phyloP scores from a whole-genome alignment of 192 early-diverging fungal species.

The Spizellomyces sp. region DNA sequence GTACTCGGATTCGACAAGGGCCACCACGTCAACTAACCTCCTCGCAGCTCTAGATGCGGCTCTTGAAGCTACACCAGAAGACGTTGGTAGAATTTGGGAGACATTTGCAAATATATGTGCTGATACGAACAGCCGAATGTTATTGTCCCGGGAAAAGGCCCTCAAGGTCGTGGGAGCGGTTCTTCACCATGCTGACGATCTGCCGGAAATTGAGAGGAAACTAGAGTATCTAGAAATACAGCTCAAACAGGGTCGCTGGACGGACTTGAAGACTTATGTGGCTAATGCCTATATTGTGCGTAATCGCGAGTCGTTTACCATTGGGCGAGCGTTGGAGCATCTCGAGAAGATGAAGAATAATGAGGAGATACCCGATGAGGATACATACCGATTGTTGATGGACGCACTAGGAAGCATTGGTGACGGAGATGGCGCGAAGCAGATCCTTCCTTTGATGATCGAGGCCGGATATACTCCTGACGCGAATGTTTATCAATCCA shows the following conservation, averaged over 20 bases:
- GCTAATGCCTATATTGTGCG: conserved; percentile 11
- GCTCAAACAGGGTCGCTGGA: conserved; percentile 4
- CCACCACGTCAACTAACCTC: no score
- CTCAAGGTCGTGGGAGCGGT: not conserved
- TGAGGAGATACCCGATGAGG: conserved; percentile 3
- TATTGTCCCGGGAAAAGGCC: not conserved
- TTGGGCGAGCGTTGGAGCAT: not conserved
- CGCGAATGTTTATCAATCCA: conserved; percentile 4
- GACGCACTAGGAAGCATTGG: conserved; percentile 13
- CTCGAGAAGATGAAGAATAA: conserved; percentile 1
- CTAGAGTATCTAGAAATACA: conserved; percentile 7
- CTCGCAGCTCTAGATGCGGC: no score
- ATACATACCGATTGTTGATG: conserved; percentile 19
- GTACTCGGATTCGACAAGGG: no score
- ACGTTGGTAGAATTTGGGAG: not conserved
- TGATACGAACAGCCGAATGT: not conserved
- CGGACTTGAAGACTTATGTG: conserved; percentile 13
- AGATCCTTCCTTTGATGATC: not conserved
- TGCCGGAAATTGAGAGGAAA: conserved; percentile 9
- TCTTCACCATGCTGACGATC: not conserved
- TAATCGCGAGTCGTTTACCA: not conserved
- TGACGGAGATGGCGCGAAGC: conserved; percentile 13
- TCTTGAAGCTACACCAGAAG: no score
- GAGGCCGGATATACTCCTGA: not conserved
- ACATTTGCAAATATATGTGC: conserved; percentile 2